Conservation (phyloP, 495 filamentous ascomycete species). For the Podospora sp. region DNA sequence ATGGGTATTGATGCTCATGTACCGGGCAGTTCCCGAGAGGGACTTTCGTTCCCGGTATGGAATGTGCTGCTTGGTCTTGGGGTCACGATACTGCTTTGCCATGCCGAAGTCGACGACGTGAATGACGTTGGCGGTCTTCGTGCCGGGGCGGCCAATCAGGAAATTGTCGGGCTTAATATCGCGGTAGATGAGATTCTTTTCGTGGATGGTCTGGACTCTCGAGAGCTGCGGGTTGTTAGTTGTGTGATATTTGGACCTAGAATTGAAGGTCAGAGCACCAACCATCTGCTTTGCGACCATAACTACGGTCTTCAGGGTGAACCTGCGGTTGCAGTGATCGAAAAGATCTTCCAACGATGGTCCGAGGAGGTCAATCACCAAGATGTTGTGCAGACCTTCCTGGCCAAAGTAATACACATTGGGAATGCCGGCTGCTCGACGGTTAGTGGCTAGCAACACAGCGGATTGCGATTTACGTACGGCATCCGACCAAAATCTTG, state of each 20-base stretch:
- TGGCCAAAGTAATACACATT: slow-evolving; percentile 99
- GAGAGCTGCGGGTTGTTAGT: slow-evolving; percentile 62
- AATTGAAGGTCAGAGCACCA: slow-evolving; percentile 37
- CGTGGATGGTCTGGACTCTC: slow-evolving; percentile 97
- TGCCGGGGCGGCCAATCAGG: slow-evolving; percentile 89
- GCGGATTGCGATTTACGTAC: slow-evolving; percentile 63
- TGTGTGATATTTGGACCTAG: too few species aligned
- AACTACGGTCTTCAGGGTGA: slow-evolving; percentile 95
- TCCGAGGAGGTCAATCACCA: slow-evolving; percentile 96
- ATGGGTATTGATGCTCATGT: slow-evolving; percentile 99
- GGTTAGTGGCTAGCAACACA: slow-evolving; percentile 24
- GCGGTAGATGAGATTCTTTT: slow-evolving; percentile 99
- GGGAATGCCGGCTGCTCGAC: slow-evolving; percentile 80
- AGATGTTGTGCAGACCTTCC: slow-evolving; percentile 98
- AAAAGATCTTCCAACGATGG: slow-evolving; percentile 97
- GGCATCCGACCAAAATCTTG: slow-evolving; percentile 98
- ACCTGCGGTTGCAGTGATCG: slow-evolving; percentile 94
- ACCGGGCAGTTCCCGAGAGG: slow-evolving; percentile 92
- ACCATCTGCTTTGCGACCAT: slow-evolving; percentile 99
- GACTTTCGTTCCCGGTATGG: slow-evolving; percentile 98
- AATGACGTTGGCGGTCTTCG: slow-evolving; percentile 95
- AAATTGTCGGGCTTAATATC: slow-evolving; percentile 99
- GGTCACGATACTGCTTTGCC: slow-evolving; percentile 99
- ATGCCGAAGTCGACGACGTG: slow-evolving; percentile 99
- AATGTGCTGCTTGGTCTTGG: slow-evolving; percentile 99